phyloP scores from a whole-genome alignment of 257 asterid genomes.

The Solanum clarkiae region DNA sequence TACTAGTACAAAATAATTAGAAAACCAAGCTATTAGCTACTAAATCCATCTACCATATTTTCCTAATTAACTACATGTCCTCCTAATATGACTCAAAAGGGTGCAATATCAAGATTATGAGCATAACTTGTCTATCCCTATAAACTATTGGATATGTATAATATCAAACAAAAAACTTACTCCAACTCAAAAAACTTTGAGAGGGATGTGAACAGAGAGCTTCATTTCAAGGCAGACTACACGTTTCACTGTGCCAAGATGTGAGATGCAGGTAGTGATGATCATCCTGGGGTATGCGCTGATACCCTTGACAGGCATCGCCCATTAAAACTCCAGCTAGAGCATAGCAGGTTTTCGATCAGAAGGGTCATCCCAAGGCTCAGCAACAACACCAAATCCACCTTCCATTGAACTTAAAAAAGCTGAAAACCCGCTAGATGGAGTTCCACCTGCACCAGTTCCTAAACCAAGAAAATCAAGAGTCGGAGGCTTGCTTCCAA shows the following conservation, averaged over 20 bases:
- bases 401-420: slow-evolving; percentile 33
- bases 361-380: slow-evolving; percentile 45
- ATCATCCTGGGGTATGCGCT: background rate
- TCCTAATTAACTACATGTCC: background rate
- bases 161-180: background rate
- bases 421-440: slow-evolving; percentile 31
- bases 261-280: background rate
- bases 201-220: background rate
- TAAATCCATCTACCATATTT: background rate
- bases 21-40: background rate
- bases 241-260: background rate
- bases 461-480: slow-evolving; percentile 83
- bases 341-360: slow-evolving; percentile 52
- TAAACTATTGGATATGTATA: background rate
- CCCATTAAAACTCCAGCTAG: slow-evolving; percentile 10
- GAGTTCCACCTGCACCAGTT: slow-evolving; percentile 21
- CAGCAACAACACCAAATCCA: slow-evolving; percentile 11
- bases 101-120: background rate
- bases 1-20: background rate
- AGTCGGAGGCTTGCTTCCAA: slow-evolving; percentile 43
- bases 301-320: background rate
- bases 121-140: background rate
- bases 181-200: background rate
- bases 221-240: background rate
- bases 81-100: background rate